These are phyloP conservation scores for Diutina neorugosa DNA, from an alignment of 1,139 yeast species.

Conservation along the genomic window DNA sequence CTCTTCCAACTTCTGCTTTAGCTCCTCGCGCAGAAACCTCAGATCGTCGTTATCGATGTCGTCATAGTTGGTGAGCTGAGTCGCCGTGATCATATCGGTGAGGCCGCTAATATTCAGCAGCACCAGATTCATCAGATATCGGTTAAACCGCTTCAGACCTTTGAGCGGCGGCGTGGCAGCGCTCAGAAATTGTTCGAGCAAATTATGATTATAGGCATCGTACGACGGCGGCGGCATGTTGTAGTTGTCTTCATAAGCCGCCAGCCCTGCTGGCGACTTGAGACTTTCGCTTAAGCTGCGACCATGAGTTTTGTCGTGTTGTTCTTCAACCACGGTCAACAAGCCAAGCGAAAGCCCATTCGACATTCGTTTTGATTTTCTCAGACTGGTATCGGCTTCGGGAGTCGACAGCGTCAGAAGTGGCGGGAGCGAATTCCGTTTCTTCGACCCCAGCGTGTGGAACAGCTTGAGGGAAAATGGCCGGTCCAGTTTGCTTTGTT, in stretches of 20 bases:
- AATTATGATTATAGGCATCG: constrained; percentile 24
- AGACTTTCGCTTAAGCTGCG: neutral
- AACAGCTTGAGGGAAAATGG: constrained; percentile 26
- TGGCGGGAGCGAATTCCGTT: constrained; percentile 17
- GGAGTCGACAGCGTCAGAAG: neutral
- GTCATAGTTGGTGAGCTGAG: constrained; percentile 24
- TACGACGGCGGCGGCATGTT: constrained; percentile 6
- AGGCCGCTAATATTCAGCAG: constrained; percentile 31
- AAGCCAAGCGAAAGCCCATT: neutral
- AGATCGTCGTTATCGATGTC: constrained; percentile 10
- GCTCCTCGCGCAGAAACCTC: constrained; percentile 14
- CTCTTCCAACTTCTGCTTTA: constrained; percentile 26
- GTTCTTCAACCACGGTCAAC: constrained; percentile 3
- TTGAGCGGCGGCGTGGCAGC: constrained; percentile 8
- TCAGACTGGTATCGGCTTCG: neutral
- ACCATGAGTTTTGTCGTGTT: neutral
- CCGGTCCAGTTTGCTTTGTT: neutral
- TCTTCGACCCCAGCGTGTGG: constrained; percentile 16
- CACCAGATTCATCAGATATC: constrained; percentile 29
- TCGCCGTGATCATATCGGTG: constrained; percentile 27
- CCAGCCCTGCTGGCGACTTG: neutral
- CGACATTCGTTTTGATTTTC: neutral
- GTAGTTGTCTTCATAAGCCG: neutral
- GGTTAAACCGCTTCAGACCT: constrained; percentile 11
- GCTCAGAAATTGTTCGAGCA: constrained; percentile 17